phyloP scores from a whole-genome alignment of 805 yeast genomes.

The Priceomyces haplophilus region DNA sequence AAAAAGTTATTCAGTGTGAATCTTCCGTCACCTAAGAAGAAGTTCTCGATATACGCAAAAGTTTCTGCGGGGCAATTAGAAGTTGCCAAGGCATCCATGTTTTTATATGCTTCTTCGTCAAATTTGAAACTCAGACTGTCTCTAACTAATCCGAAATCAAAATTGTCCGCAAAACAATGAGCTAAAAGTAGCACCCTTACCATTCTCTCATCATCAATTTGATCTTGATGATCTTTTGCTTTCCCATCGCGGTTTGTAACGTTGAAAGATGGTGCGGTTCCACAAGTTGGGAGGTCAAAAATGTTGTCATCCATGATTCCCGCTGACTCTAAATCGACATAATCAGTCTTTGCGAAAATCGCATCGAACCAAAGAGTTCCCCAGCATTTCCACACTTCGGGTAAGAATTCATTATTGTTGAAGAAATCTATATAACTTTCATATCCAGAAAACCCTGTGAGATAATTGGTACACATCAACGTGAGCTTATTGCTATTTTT shows the following conservation, averaged over 20 bases:
- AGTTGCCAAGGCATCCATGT: slow-evolving; percentile 21
- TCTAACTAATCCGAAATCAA: slow-evolving; percentile 54
- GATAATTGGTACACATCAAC: slow-evolving; percentile 18
- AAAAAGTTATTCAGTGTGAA: slow-evolving; percentile 40
- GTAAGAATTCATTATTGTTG: slow-evolving; percentile 57
- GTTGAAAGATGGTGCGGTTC: slow-evolving; percentile 36
- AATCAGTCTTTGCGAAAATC: slow-evolving; percentile 52
- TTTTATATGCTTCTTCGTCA: slow-evolving; percentile 26
- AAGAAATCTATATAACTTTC: slow-evolving; percentile 47
- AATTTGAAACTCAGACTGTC: slow-evolving; percentile 45
- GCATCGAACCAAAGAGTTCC: slow-evolving; percentile 78
- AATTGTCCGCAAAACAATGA: slow-evolving; percentile 48
- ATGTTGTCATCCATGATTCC: slow-evolving; percentile 54
- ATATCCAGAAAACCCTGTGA: slow-evolving; percentile 14
- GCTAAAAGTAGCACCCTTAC: slow-evolving; percentile 52
- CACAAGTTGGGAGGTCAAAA: slow-evolving; percentile 67
- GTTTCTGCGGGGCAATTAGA: slow-evolving; percentile 17
- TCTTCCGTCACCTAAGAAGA: slow-evolving; percentile 39
- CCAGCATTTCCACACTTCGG: slow-evolving; percentile 85
- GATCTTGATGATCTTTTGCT: slow-evolving; percentile 26
- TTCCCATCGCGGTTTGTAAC: slow-evolving; percentile 9
- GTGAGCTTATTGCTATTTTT: slow-evolving; percentile 24
- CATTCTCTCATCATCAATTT: slow-evolving; percentile 50
- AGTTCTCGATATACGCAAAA: slow-evolving; percentile 28
- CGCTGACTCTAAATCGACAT: slow-evolving; percentile 45